Conservation (phyloP, 352 stramenopile species). For the Phytophthora cajani region DNA sequence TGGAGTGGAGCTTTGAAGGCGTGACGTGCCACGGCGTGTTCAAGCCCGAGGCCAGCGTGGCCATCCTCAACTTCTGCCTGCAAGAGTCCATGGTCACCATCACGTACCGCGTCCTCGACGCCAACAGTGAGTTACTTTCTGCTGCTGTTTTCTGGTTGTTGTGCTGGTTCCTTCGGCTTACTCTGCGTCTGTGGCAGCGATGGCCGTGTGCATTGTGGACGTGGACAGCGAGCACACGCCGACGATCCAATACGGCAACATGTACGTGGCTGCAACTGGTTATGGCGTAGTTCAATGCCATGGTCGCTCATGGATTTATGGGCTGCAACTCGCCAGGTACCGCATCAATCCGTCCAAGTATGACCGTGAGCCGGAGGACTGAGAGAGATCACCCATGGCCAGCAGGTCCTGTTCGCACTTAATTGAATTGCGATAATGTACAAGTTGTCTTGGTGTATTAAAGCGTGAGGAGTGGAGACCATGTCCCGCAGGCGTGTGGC, state of each 20-base stretch:
- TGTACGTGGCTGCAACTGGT: slow-evolving; percentile 43
- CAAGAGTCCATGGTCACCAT: slow-evolving; percentile 88
- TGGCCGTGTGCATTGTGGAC: slow-evolving; percentile 86
- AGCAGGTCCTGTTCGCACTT: slow-evolving; percentile 30
- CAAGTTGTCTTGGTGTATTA: slow-evolving; percentile 5
- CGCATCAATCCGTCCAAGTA: slow-evolving; percentile 81
- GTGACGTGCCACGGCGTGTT: slow-evolving; percentile 86
- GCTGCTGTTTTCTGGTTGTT: not conserved
- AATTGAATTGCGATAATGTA: slow-evolving; percentile 26
- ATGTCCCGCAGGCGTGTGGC: slow-evolving; percentile 36
- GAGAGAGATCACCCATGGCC: not conserved
- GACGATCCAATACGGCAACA: slow-evolving; percentile 86
- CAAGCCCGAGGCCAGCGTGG: slow-evolving; percentile 80
- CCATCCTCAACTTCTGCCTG: slow-evolving; percentile 86
- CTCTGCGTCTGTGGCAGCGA: slow-evolving; percentile 47
- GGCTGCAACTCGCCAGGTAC: slow-evolving; percentile 51
- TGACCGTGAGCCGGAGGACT: slow-evolving; percentile 57
- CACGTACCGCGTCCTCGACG: slow-evolving; percentile 80
- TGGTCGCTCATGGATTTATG: slow-evolving; percentile 2
- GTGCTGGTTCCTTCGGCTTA: not conserved
- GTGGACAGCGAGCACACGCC: slow-evolving; percentile 85
- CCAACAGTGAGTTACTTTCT: slow-evolving; percentile 66
- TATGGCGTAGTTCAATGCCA: not conserved
- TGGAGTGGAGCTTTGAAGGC: slow-evolving; percentile 89
- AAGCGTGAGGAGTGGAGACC: slow-evolving; percentile 13